phyloP scores from a whole-genome alignment of 2,329 filamentous ascomycete genomes.

The Pseudogymnoascus sp. region DNA sequence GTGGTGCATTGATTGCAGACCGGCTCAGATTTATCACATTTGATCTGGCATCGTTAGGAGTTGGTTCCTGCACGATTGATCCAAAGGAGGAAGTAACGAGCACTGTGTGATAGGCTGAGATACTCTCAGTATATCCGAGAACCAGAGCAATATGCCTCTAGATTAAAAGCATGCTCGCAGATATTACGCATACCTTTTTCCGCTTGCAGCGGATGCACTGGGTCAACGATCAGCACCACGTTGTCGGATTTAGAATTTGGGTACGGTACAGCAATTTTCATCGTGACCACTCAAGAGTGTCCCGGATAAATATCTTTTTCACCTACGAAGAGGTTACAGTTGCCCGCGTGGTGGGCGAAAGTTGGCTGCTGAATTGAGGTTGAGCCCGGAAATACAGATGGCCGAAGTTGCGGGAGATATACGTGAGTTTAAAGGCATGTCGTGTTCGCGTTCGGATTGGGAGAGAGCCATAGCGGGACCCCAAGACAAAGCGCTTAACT shows the following conservation, averaged over 20 bases:
- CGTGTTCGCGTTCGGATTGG: background rate
- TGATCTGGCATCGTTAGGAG: background rate
- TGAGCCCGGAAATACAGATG: background rate
- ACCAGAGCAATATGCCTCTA: background rate
- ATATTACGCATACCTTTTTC: background rate
- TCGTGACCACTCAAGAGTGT: background rate
- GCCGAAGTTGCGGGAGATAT: background rate
- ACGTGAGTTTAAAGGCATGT: background rate
- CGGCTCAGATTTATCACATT: background rate
- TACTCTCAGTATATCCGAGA: background rate
- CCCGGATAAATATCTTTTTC: background rate
- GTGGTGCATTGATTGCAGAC: background rate
- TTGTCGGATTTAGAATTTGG: background rate
- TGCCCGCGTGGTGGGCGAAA: background rate
- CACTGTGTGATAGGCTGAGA: background rate
- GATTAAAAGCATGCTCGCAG: background rate
- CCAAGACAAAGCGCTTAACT: background rate
- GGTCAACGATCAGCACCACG: background rate
- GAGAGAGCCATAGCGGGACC: background rate
- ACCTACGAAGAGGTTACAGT: background rate
- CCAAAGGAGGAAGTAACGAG: background rate
- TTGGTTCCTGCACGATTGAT: background rate
- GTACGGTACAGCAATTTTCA: background rate
- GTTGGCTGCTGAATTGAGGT: background rate
- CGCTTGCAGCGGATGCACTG: background rate